Percentiles rank a stretch among this genome's conserved stretches.
Evolutionary conservation across 257 asterid species (phyloP).

Genomic region (Solanum gracilifrons): DNA sequence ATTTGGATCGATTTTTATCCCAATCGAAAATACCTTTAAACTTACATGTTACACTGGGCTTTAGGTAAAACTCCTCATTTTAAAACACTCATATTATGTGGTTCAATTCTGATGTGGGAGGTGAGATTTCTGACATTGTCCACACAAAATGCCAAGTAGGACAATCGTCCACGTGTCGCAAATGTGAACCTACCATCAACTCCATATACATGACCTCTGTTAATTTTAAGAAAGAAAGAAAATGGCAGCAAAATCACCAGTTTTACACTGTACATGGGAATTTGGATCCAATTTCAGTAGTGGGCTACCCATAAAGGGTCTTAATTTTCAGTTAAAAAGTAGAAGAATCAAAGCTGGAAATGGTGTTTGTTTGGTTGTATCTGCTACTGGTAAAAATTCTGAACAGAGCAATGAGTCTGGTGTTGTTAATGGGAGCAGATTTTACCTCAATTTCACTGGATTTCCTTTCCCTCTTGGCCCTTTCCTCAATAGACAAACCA

Average conservation of each 20-base stretch:
- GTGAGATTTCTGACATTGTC: neutral
- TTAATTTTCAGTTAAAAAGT: slow-evolving; percentile 31
- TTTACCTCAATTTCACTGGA: slow-evolving; percentile 81
- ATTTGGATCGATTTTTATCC: no score
- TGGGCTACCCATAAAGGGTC: slow-evolving; percentile 34
- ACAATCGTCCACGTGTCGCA: slow-evolving; percentile 35
- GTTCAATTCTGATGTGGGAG: neutral
- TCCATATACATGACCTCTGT: neutral
- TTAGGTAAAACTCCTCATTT: neutral
- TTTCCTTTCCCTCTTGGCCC: slow-evolving; percentile 98
- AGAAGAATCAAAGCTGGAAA: slow-evolving; percentile 25
- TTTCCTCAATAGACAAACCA: slow-evolving; percentile 74
- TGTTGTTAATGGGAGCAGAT: slow-evolving; percentile 41
- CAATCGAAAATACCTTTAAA: neutral
- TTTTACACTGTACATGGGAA: slow-evolving; percentile 21
- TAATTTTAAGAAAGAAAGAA: neutral
- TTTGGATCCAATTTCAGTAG: slow-evolving; percentile 19
- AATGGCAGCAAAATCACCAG: slow-evolving; percentile 36
- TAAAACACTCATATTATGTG: neutral
- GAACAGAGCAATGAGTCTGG: slow-evolving; percentile 14
- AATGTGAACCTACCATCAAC: slow-evolving; percentile 5
- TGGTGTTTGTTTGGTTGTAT: slow-evolving; percentile 24
- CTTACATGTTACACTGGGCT: neutral
- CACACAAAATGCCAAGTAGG: slow-evolving; percentile 22
- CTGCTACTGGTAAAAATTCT: slow-evolving; percentile 20